phyloP scores from a whole-genome alignment of 257 asterid genomes.

The Ajuga chamaepitys region DNA sequence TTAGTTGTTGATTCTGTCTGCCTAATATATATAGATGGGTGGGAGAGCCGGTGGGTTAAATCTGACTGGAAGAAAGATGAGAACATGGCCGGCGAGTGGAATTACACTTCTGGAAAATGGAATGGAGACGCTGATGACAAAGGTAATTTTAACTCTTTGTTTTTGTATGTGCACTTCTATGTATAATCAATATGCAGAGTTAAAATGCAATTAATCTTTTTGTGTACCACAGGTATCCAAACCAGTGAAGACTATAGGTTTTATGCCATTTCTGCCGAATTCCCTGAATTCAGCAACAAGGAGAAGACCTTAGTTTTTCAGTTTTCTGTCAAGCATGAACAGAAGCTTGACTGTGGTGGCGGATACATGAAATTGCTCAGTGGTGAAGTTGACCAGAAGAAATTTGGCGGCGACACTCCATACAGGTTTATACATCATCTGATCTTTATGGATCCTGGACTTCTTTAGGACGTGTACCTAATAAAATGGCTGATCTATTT shows the following conservation, averaged over 20 bases:
- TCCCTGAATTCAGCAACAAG: slow-evolving; percentile 84
- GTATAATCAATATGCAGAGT: not conserved
- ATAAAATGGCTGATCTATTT: slow-evolving; percentile 14
- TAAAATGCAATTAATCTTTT: not conserved
- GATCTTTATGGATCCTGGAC: not conserved
- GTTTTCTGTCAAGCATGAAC: slow-evolving; percentile 89
- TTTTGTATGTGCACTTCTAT: not conserved
- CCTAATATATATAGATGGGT: slow-evolving; percentile 44
- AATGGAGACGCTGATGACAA: slow-evolving; percentile 67
- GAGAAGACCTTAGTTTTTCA: slow-evolving; percentile 75
- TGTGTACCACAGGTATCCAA: slow-evolving; percentile 59
- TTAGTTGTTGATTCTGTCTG: slow-evolving; percentile 14
- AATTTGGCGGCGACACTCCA: slow-evolving; percentile 87
- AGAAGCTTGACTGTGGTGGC: slow-evolving; percentile 97
- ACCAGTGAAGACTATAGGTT: slow-evolving; percentile 89
- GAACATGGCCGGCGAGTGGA: slow-evolving; percentile 83
- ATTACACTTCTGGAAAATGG: slow-evolving; percentile 89
- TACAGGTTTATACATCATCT: slow-evolving; percentile 46
- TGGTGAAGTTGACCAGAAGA: slow-evolving; percentile 79
- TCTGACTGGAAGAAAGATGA: slow-evolving; percentile 97
- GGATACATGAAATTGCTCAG: slow-evolving; percentile 91
- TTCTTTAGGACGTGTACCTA: not conserved
- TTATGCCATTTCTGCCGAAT: slow-evolving; percentile 85
- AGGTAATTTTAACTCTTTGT: slow-evolving; percentile 29
- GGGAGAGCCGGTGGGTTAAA: slow-evolving; percentile 86